Evolutionary conservation across 108 stramenopile genomes (phyloP).

Genomic region (Phaeodactylum tricornutum): DNA sequence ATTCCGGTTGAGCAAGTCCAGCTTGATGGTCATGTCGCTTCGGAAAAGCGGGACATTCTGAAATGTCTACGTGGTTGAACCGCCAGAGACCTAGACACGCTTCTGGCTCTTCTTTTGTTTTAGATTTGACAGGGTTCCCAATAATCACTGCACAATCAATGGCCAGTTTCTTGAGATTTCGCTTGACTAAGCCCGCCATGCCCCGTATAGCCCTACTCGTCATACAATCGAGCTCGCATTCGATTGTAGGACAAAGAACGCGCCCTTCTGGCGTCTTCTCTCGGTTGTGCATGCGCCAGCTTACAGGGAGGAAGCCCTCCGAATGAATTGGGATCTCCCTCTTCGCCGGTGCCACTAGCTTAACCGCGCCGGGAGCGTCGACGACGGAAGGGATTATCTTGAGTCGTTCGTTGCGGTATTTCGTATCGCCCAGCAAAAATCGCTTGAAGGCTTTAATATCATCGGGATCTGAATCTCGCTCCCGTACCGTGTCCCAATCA

Average conservation of each 20-base stretch:
- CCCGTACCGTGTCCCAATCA: constrained; percentile 28
- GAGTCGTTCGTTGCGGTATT: constrained; percentile 26
- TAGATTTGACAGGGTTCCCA: constrained; percentile 16
- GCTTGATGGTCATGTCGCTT: too few species aligned
- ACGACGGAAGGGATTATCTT: constrained; percentile 40
- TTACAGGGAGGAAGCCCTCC: constrained; percentile 11
- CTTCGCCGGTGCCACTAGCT: constrained; percentile 31
- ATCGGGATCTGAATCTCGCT: constrained; percentile 26
- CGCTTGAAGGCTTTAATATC: constrained; percentile 48
- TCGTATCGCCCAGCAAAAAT: constrained; percentile 33
- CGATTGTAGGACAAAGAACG: constrained; percentile 15
- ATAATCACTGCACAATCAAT: constrained; percentile 42
- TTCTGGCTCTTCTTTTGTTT: constrained; percentile 21
- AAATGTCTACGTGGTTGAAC: constrained; percentile 42
- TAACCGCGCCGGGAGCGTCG: constrained; percentile 35
- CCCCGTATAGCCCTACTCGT: constrained; percentile 29
- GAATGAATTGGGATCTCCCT: constrained; percentile 19
- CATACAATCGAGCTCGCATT: constrained; percentile 35
- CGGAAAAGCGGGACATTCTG: constrained; percentile 22
- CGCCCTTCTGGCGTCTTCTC: constrained; percentile 11
- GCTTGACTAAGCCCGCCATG: constrained; percentile 31
- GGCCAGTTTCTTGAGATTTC: constrained; percentile 24
- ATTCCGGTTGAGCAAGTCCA: too few species aligned
- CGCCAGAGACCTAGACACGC: constrained; percentile 44
- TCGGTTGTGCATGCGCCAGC: constrained; percentile 18